phyloP scores from a whole-genome alignment of 1,284 basidiomycete genomes.

The Microbotryum lychnidis-dioicae region DNA sequence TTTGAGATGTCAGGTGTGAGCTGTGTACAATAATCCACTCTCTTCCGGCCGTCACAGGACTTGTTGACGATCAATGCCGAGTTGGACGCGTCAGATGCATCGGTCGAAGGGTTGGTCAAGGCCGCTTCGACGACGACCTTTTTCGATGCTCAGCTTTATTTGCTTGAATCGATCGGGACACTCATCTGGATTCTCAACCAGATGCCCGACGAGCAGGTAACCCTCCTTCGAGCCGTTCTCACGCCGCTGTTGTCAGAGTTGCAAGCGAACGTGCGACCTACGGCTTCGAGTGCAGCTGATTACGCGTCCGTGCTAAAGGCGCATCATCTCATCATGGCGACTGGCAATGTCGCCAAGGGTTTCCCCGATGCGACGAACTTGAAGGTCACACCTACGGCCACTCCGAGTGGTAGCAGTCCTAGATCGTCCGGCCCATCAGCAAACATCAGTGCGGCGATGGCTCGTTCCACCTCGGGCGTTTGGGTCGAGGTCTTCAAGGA shows the following conservation, averaged over 20 bases:
- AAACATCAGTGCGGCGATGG: too few relatives aligned
- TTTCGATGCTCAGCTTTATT: constrained; percentile 88
- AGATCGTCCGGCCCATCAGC: too few relatives aligned
- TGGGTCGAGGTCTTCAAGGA: constrained; percentile 73
- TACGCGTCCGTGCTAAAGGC: constrained; percentile 70
- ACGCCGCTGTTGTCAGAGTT: constrained; percentile 51
- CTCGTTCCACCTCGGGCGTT: constrained; percentile 62
- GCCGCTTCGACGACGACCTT: constrained; percentile 62
- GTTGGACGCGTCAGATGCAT: constrained; percentile 46
- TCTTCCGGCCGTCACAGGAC: constrained; percentile 39
- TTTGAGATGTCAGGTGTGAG: constrained; percentile 5
- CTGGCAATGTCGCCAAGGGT: constrained; percentile 91
- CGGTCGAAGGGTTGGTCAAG: constrained; percentile 59
- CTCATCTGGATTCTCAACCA: constrained; percentile 67
- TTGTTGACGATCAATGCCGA: constrained; percentile 46
- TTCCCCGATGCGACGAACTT: constrained; percentile 55
- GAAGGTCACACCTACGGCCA: too few relatives aligned
- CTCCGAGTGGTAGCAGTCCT: constrained; percentile 54
- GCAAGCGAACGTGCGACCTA: constrained; percentile 42
- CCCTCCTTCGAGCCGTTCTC: constrained; percentile 51
- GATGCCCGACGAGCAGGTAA: constrained; percentile 58
- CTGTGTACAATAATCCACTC: too few relatives aligned
- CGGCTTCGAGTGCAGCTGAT: constrained; percentile 55
- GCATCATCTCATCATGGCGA: constrained; percentile 92
- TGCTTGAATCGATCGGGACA: constrained; percentile 86